A percentile compares a stretch with the other conserved stretches of the same genome.
phyloP scores from a whole-genome alignment of 129 eudicot genomes.

The Mikania micrantha region DNA sequence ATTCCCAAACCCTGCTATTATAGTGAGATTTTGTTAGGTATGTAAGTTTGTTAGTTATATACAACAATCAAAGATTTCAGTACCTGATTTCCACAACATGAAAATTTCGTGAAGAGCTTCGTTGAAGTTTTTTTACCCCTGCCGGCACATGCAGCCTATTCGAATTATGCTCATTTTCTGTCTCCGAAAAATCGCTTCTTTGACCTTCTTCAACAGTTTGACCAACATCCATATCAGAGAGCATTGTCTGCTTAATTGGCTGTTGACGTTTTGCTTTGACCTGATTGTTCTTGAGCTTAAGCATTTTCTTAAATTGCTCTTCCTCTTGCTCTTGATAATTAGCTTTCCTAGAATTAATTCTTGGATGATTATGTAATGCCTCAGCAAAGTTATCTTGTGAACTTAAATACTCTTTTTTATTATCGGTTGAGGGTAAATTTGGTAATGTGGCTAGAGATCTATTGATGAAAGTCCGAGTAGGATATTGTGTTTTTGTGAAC shows the following conservation, averaged over 20 bases:
- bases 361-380: constrained; percentile 24
- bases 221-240: constrained; percentile 34
- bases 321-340: constrained; percentile 28
- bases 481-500: constrained; percentile 46
- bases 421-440: no score
- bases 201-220: constrained; percentile 45
- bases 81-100: constrained; percentile 65
- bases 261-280: constrained; percentile 49
- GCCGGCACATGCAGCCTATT: constrained; percentile 22
- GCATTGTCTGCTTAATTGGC: constrained; percentile 30
- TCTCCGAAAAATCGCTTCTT: constrained; percentile 49
- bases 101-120: constrained; percentile 39
- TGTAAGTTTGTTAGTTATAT: no score
- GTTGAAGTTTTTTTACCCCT: constrained; percentile 42
- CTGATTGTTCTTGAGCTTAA: constrained; percentile 49
- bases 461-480: constrained; percentile 21
- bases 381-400: no score
- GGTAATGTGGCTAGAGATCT: no score
- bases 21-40: no score
- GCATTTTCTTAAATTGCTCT: constrained; percentile 65
- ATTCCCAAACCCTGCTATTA: no score
- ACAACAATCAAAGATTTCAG: neutral
- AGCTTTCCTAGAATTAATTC: constrained; percentile 8
- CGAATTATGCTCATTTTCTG: constrained; percentile 51
- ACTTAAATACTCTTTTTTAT: no score